Evolutionary conservation across 2,329 filamentous ascomycete genomes (phyloP).

Genomic region (Sporothrix inflata): DNA sequence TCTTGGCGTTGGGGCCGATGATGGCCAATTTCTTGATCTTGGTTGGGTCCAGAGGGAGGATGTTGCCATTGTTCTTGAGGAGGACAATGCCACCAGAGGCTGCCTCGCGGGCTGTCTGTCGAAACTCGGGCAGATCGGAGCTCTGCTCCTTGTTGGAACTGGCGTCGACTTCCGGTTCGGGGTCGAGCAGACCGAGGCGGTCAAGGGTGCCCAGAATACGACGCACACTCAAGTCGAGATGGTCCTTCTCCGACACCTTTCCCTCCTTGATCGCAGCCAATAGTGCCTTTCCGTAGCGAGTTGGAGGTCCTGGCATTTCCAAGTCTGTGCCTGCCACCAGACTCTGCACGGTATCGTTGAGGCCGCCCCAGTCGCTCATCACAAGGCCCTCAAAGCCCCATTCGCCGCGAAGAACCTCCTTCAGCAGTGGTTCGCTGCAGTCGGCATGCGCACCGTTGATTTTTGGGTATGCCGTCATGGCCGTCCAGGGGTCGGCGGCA

Average conservation of each 20-base stretch:
- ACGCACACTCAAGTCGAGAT: constrained; percentile 23
- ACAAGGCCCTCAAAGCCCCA: constrained; percentile 65
- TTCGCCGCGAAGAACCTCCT: constrained; percentile 60
- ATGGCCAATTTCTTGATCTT: constrained; percentile 30
- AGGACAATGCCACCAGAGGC: constrained; percentile 36
- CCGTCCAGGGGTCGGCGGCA: constrained; percentile 64
- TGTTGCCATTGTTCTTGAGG: constrained; percentile 35
- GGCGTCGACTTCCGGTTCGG: background rate
- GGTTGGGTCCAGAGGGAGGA: constrained; percentile 33
- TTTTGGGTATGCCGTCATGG: constrained; percentile 71
- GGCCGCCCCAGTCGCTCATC: constrained; percentile 53
- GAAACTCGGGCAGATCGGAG: constrained; percentile 32
- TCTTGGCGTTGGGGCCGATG: constrained; percentile 34
- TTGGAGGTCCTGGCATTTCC: constrained; percentile 42
- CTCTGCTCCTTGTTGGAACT: constrained; percentile 25
- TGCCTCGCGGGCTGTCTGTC: constrained; percentile 33
- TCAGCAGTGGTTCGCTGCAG: constrained; percentile 57
- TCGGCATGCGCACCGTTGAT: constrained; percentile 66
- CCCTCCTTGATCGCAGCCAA: constrained; percentile 28
- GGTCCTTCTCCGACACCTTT: constrained; percentile 16
- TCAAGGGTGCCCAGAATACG: constrained; percentile 25
- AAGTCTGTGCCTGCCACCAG: constrained; percentile 41
- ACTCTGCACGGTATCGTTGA: constrained; percentile 31
- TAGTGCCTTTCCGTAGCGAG: constrained; percentile 32
- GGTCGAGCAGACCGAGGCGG: constrained; percentile 19